phyloP scores from a whole-genome alignment of 2,329 filamentous ascomycete genomes.

The Epichloe coenophiala region DNA sequence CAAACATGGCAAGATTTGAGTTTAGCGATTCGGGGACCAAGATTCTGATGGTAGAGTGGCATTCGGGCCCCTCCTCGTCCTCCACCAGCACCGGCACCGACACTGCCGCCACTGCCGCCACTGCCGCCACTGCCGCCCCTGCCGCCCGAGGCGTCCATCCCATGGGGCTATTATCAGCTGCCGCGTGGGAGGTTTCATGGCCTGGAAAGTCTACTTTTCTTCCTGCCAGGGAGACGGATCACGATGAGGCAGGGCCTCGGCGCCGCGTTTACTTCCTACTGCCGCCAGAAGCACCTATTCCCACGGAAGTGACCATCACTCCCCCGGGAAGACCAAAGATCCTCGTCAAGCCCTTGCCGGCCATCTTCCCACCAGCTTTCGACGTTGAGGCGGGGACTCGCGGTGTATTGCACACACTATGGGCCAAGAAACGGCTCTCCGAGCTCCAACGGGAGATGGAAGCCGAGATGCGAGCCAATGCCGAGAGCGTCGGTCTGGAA shows the following conservation, averaged over 20 bases:
- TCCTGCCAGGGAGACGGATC: slow-evolving; percentile 35
- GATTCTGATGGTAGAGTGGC: slow-evolving; percentile 89
- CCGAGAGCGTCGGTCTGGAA: slow-evolving; percentile 68
- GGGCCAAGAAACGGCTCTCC: slow-evolving; percentile 71
- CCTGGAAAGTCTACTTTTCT: slow-evolving; percentile 64
- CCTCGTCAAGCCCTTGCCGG: slow-evolving; percentile 65
- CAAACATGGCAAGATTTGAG: slow-evolving; percentile 59
- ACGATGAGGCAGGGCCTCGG: slow-evolving; percentile 22
- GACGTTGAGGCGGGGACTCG: slow-evolving; percentile 59
- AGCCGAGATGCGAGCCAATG: slow-evolving; percentile 56
- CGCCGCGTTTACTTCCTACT: slow-evolving; percentile 71
- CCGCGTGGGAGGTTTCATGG: slow-evolving; percentile 69
- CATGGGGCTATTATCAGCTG: slow-evolving; percentile 8
- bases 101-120: no score
- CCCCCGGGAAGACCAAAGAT: slow-evolving; percentile 29
- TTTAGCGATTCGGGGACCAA: slow-evolving; percentile 82
- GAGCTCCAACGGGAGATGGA: slow-evolving; percentile 67
- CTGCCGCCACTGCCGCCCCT: no score
- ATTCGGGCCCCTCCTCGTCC: slow-evolving; percentile 22
- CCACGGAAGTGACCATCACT: slow-evolving; percentile 55
- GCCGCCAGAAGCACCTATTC: slow-evolving; percentile 57
- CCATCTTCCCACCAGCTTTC: slow-evolving; percentile 70
- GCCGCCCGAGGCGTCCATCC: slow-evolving; percentile 3
- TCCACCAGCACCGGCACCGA: neutral
- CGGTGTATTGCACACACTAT: slow-evolving; percentile 78